Evolutionary conservation across 2,329 filamentous ascomycete species (phyloP), one percentile per base, ranked within the genome.

Genomic region (Bimuria novae-zelandiae): DNA sequence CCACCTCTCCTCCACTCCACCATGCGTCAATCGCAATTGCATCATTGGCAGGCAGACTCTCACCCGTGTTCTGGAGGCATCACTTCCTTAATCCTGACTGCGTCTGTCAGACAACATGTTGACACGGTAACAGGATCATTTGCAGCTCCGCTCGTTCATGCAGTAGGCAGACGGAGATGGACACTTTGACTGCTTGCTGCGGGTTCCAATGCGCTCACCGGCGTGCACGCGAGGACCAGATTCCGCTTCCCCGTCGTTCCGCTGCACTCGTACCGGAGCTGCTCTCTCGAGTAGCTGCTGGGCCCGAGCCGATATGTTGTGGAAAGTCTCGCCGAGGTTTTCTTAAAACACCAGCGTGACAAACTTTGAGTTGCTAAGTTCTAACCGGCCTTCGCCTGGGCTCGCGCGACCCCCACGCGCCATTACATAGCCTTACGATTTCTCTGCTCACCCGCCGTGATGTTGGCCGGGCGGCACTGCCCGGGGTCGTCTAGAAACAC

Each of bases 321-420:
- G n/a, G n/a, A n/a, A n/a, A n/a, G n/a, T n/a, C n/a, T n/a, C n/a
- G n/a, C n/a, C n/a, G n/a, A n/a, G n/a, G n/a, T n/a, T n/a, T n/a
- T n/a, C n/a, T n/a, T n/a, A 25, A 5, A 14, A n/a, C 11, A 6
- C 16, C 25, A 23, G 14, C n/a, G 17, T 25, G 6, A 35, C 29
- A 14, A 36, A 27, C 16, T 33, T 25, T 12, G 33, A 19, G 14
- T 16, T 27, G 43, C 43, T 37, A 16, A 4, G 10, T n/a, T n/a
- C n/a, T n/a, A 1, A 23, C 39, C 44, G 44, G 44, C 32, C 22
- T 47, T 30, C 39, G 33, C 44, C n/a, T 37, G 16, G 33, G 21
- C 44, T 47, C 33, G 33, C 44, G 22, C n/a, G 44, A 39, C 44
- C 44, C 44, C 44, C 44, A 47, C 44, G 44, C 44, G 33, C 44